Evolutionary conservation across 306 rosid genomes (phyloP).

Genomic region (Prunus dulcis): DNA sequence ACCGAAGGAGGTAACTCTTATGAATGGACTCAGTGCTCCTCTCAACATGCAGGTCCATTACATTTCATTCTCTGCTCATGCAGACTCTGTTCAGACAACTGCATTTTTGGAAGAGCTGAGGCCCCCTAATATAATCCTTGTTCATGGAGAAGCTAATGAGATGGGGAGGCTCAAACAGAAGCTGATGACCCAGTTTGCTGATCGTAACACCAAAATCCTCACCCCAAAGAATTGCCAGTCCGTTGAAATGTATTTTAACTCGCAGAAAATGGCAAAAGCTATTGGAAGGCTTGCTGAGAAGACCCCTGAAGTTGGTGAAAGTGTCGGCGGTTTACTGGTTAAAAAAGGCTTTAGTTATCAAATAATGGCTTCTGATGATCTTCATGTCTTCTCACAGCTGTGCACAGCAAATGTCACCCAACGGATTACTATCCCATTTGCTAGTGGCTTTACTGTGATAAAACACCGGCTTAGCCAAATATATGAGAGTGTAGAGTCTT

Average conservation of each 20-base stretch:
- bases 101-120: slow-evolving; percentile 89
- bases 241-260: slow-evolving; percentile 87
- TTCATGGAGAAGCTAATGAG: slow-evolving; percentile 93
- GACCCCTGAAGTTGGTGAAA: slow-evolving; percentile 69
- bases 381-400: slow-evolving; percentile 87
- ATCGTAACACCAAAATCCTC: slow-evolving; percentile 75
- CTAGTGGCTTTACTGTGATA: slow-evolving; percentile 61
- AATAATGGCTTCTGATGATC: slow-evolving; percentile 93
- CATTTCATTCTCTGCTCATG: slow-evolving; percentile 96
- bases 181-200: slow-evolving; percentile 72
- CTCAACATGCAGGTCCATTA: slow-evolving; percentile 94
- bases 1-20: slow-evolving; percentile 90
- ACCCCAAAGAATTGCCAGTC: slow-evolving; percentile 95
- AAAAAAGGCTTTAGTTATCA: slow-evolving; percentile 91
- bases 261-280: slow-evolving; percentile 91
- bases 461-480: slow-evolving; percentile 68
- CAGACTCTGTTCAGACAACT: slow-evolving; percentile 90
- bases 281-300: slow-evolving; percentile 82
- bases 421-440: slow-evolving; percentile 79
- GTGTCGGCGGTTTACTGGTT: slow-evolving; percentile 74
- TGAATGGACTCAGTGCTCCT: slow-evolving; percentile 84
- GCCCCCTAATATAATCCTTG: slow-evolving; percentile 93
- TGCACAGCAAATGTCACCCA: slow-evolving; percentile 78
- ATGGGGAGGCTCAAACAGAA: slow-evolving; percentile 98
- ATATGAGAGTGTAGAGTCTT: slow-evolving; percentile 73